These are phyloP conservation scores for Kazachstania africana DNA, from an alignment of 805 yeast genomes.

Conservation along the genomic window DNA sequence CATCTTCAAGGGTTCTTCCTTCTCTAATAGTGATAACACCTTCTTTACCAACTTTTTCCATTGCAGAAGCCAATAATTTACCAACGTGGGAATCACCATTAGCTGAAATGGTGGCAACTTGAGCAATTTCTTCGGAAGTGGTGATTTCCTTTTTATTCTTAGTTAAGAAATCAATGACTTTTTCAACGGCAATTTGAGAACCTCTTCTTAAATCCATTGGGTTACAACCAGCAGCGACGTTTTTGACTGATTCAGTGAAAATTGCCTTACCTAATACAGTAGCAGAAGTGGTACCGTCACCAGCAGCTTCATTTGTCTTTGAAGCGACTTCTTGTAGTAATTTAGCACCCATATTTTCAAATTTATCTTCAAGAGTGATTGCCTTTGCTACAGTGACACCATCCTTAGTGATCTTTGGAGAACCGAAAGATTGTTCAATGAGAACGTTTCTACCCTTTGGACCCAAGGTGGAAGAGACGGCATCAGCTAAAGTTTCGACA, in stretches of 20 bases:
- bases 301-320: constrained; percentile 94
- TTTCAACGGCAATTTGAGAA: constrained; percentile 91
- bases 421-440: constrained; percentile 91
- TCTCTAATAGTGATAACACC: constrained; percentile 97
- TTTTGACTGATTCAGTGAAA: constrained; percentile 88
- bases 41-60: constrained; percentile 98
- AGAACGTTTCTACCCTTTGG: constrained; percentile 97
- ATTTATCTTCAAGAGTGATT: constrained; percentile 71
- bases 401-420: constrained; percentile 97
- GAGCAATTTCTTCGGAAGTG: constrained; percentile 89
- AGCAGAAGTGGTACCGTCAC: constrained; percentile 98
- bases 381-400: constrained; percentile 96
- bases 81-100: constrained; percentile 94
- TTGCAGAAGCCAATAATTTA: constrained; percentile 79
- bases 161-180: constrained; percentile 76
- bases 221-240: constrained; percentile 97
- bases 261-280: constrained; percentile 93
- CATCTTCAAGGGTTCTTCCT: constrained; percentile 94
- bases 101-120: constrained; percentile 96
- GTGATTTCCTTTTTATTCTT: constrained; percentile 85
- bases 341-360: constrained; percentile 94
- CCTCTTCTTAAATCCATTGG: constrained; percentile 98
- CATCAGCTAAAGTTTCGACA: constrained; percentile 89
- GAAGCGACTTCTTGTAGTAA: constrained; percentile 93
- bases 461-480: constrained; percentile 92